Evolutionary conservation across 1,284 basidiomycete genomes (phyloP).

Genomic region (Cutaneotrichosporon cavernicola): DNA sequence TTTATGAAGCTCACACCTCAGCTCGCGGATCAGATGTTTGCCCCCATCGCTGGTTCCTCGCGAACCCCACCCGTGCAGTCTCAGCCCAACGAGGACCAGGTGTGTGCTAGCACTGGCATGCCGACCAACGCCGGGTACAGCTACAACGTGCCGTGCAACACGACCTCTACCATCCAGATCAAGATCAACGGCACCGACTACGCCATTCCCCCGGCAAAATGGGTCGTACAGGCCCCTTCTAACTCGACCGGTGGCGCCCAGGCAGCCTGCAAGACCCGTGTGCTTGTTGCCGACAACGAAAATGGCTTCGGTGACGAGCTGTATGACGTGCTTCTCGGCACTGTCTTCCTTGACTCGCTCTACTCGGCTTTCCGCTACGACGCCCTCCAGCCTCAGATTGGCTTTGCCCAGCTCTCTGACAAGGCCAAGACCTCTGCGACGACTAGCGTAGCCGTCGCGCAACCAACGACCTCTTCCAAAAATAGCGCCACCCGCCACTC

Average conservation of each 20-base stretch:
- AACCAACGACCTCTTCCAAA: background rate
- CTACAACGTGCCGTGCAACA: constrained; percentile 5
- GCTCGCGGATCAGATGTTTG: background rate
- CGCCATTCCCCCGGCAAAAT: background rate
- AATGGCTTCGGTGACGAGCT: background rate
- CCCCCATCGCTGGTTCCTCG: background rate
- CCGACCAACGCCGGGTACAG: background rate
- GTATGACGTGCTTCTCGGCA: background rate
- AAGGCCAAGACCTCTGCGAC: background rate
- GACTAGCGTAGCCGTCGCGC: background rate
- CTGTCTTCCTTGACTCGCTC: background rate
- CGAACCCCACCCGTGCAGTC: background rate
- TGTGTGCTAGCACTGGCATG: background rate
- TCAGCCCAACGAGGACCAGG: background rate
- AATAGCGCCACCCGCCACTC: background rate
- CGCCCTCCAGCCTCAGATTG: background rate
- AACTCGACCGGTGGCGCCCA: background rate
- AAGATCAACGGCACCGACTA: background rate
- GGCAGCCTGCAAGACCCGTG: background rate
- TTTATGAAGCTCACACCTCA: background rate
- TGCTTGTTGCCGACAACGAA: background rate
- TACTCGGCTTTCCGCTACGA: constrained; percentile 3
- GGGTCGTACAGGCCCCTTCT: background rate
- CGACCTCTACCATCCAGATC: background rate
- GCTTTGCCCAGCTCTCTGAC: constrained; percentile 7